Evolutionary conservation across 2,329 filamentous ascomycete genomes (phyloP).

Genomic region (Didymella pinodella): DNA sequence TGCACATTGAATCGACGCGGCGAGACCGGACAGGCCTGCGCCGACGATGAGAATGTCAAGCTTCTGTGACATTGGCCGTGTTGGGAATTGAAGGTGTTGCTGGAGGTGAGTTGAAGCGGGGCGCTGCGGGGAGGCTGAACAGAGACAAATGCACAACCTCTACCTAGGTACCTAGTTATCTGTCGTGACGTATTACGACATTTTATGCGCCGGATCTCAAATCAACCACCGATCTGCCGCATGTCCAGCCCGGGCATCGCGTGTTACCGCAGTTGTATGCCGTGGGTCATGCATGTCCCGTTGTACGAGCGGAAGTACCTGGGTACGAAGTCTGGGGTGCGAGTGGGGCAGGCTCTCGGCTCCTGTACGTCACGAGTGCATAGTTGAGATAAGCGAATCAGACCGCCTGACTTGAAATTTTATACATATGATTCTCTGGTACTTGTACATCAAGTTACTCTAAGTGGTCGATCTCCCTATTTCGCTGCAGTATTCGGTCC

Average conservation of each 20-base stretch:
- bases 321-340: constrained; percentile 10
- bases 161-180: neutral
- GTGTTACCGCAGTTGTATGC: constrained; percentile 1
- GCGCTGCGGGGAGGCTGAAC: neutral
- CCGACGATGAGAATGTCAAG: constrained; percentile 46
- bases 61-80: constrained; percentile 20
- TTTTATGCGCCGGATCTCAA: constrained; percentile 15
- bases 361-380: neutral
- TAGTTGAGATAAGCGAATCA: neutral
- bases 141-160: neutral
- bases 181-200: constrained; percentile 11
- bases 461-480: neutral
- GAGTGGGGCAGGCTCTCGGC: constrained; percentile 14
- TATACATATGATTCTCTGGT: neutral
- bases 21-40: constrained; percentile 54
- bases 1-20: constrained; percentile 55
- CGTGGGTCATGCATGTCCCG: neutral
- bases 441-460: neutral
- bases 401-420: neutral
- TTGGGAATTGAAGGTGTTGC: neutral
- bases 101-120: neutral
- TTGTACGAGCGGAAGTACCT: constrained; percentile 16
- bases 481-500: constrained; percentile 1
- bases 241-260: constrained; percentile 6
- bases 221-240: constrained; percentile 22